These are phyloP conservation scores for Wickerhamomyces subpelliculosus DNA, from an alignment of 805 yeast genomes.

Conservation along the genomic window DNA sequence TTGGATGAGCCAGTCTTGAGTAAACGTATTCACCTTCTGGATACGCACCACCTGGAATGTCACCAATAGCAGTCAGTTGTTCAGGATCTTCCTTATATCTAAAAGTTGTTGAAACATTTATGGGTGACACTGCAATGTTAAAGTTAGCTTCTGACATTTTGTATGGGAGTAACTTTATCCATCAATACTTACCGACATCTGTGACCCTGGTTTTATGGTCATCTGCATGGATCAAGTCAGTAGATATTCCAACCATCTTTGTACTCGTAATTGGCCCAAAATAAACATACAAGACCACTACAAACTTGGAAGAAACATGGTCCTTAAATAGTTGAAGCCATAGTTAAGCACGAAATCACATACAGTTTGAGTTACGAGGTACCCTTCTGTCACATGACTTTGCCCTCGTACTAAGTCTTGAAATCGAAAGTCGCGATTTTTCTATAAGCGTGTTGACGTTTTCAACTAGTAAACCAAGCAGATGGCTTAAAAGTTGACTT, in stretches of 20 bases:
- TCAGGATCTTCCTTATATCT: slow-evolving; percentile 57
- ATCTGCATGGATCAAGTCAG: slow-evolving; percentile 66
- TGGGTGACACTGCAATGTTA: slow-evolving; percentile 60
- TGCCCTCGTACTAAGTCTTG: no score
- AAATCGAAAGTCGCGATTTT: no score
- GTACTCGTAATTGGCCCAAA: no score
- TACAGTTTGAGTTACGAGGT: no score
- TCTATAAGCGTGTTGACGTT: no score
- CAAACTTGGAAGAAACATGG: no score
- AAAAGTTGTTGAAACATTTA: slow-evolving; percentile 76
- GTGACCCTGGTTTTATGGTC: slow-evolving; percentile 47
- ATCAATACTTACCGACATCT: slow-evolving; percentile 39
- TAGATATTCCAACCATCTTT: slow-evolving; percentile 37
- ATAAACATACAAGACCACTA: no score
- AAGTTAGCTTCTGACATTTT: slow-evolving; percentile 19
- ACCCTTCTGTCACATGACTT: no score
- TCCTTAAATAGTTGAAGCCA: no score
- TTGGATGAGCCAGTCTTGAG: slow-evolving; percentile 74
- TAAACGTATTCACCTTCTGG: slow-evolving; percentile 41
- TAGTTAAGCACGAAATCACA: no score
- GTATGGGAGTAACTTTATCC: background rate
- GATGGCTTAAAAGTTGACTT: no score
- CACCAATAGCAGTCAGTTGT: slow-evolving; percentile 41
- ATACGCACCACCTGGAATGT: slow-evolving; percentile 25
- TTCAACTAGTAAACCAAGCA: no score